Evolutionary conservation across 257 asterid species (phyloP), one percentile per base, ranked within the genome.

Genomic region (Nicotiana knightiana): DNA sequence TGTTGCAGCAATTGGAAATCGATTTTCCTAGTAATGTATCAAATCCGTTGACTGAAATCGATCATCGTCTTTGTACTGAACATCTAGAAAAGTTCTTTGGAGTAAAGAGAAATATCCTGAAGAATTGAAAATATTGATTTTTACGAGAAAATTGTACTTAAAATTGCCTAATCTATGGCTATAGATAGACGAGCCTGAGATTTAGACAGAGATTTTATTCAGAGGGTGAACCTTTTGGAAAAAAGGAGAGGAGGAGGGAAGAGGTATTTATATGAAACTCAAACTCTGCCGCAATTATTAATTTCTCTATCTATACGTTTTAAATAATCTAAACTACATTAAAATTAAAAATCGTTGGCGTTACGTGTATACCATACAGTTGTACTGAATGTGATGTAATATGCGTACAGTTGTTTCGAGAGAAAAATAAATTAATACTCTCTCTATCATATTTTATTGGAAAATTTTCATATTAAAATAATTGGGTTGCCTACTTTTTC

Each of bases 211-310:
- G 57, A 70, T 70, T 5, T 43, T n/a, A 43, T 39, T 11, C 58
- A 71, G 59, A 46, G 9, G 78, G 28, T 51, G 64, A 73, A 24
- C 61, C 13, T 24, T 71, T 16, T 24, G 61, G 37, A 3, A 71
- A 71, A 11, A 15, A 1, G 9, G n/a, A 6, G 21, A 32, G 12
- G 48, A 51, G 16, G 46, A 51, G 80, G 64, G 46, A 51, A 75
- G 51, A 53, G 64, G 3, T 75, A 75, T 28, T 73, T 75, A 51
- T 75, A 51, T 15, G 80, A 75, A 75, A 75, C 79, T 73, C 4
- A 71, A 13, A 48, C 79, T 21, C 79, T 46, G 70, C 1, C 59
- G 4, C 39, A 11, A 1, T 46, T 12, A 70, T 39, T n/a, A 3
- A 9, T 62, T 68, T 2, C 6, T 21, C 48, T 71, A 71, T 70